Evolutionary conservation across 2,329 filamentous ascomycete genomes (phyloP), one percentile per base, ranked within the genome.

Genomic region (Pseudogymnoascus sp.): DNA sequence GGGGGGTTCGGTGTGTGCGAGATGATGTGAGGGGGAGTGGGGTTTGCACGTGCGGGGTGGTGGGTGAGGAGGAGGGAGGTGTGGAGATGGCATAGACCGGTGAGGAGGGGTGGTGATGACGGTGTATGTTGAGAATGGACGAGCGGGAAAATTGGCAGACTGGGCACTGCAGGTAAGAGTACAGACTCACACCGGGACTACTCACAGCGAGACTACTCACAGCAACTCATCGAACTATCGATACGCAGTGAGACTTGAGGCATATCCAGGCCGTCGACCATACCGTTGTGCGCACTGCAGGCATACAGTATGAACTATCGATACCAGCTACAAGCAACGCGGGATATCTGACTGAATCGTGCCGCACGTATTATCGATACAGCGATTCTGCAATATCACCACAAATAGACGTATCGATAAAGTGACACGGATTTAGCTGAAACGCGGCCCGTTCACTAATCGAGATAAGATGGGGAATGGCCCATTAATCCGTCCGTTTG

Each of bases 1-100:
- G 44, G 44, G 44, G 44, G 25, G 27, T 51, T 51, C 44, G 44
- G 44, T 51, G 44, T 51, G 44, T 51, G 44, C 44, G 44, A 51
- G 44, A 51, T 51, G 44, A 51, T 51, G 27, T 51, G 44, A 51
- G 44, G 44, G 25, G 44, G 44, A 51, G 44, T 51, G 44, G 27
- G 44, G 44, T 5, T 51, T 51, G 44, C 44, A 51, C 44, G 44
- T 51, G 44, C 27, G 44, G 44, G 44, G 13, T 51, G 42, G 42
- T 51, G 42, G 42, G 42, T 51, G 36, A 10, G 39, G 21, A 21
- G 41, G 21, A 25, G 6, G 21, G 8, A 29, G 44, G 7, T 13
- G 44, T n/a, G 44, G 27, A 13, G 10, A 15, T 31, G 44, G 31
- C 1, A 8, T 21, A n/a, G 44, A 31, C 44, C 44, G 44, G 27